These are phyloP conservation scores for Suhomyces kilbournensis DNA, from an alignment of 805 yeast species.

Conservation along the genomic window DNA sequence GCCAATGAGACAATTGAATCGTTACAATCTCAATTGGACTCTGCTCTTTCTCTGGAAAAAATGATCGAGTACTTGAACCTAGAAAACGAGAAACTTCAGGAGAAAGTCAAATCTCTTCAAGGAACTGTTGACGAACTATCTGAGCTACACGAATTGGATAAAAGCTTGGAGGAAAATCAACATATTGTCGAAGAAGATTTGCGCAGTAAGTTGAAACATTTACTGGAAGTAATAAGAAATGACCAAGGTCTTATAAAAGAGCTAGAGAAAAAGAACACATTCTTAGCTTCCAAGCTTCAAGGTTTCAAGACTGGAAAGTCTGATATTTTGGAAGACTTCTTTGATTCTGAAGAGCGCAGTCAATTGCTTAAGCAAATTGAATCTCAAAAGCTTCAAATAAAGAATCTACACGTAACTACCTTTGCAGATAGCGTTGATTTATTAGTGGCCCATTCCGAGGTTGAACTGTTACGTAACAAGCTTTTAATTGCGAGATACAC, in stretches of 20 bases:
- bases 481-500: not conserved
- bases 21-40: constrained; percentile 32
- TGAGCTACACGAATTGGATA: constrained; percentile 49
- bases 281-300: constrained; percentile 16
- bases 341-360: not conserved
- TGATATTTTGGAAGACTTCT: not conserved
- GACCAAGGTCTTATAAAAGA: constrained; percentile 15
- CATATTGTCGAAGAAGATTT: constrained; percentile 21
- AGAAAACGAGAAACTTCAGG: constrained; percentile 35
- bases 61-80: constrained; percentile 32
- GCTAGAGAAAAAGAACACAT: constrained; percentile 19
- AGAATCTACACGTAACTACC: constrained; percentile 8
- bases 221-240: constrained; percentile 15
- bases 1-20: constrained; percentile 24
- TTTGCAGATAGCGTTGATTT: constrained; percentile 10
- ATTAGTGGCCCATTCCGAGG: constrained; percentile 11
- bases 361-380: constrained; percentile 10
- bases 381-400: constrained; percentile 14
- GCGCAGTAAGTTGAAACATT: constrained; percentile 30
- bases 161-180: constrained; percentile 31
- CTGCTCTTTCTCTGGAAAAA: constrained; percentile 33
- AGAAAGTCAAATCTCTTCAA: constrained; percentile 30
- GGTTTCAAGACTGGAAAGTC: constrained; percentile 13
- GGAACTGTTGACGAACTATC: constrained; percentile 43
- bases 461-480: constrained; percentile 7